Conservation (phyloP, 805 yeast genomes). For the Suhomyces sp. region DNA sequence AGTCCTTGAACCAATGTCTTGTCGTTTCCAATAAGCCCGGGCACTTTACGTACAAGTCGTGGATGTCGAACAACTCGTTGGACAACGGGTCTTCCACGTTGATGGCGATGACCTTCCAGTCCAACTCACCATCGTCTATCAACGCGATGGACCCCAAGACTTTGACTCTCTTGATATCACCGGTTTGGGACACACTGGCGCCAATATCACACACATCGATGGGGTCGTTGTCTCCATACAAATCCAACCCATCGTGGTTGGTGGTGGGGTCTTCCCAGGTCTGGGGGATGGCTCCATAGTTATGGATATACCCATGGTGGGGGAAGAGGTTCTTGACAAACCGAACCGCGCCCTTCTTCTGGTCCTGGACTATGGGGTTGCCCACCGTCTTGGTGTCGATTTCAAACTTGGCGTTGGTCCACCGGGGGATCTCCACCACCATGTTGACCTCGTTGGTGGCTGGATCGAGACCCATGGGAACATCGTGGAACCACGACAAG, state of each 20-base stretch:
- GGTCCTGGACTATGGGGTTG: slow-evolving; percentile 82
- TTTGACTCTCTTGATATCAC: slow-evolving; percentile 83
- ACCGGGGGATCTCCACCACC: slow-evolving; percentile 53
- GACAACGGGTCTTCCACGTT: slow-evolving; percentile 85
- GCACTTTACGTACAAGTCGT: slow-evolving; percentile 83
- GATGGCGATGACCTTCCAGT: slow-evolving; percentile 90
- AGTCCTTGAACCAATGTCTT: slow-evolving; percentile 97
- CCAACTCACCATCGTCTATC: slow-evolving; percentile 88
- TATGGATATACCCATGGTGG: slow-evolving; percentile 79
- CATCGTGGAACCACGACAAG: slow-evolving; percentile 71
- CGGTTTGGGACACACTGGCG: slow-evolving; percentile 60
- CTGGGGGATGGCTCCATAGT: slow-evolving; percentile 87
- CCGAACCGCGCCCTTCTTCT: slow-evolving; percentile 70
- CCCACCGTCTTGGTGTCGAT: slow-evolving; percentile 55
- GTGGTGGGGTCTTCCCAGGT: slow-evolving; percentile 96
- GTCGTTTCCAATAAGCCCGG: slow-evolving; percentile 95
- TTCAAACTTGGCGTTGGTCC: slow-evolving; percentile 85
- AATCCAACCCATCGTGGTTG: slow-evolving; percentile 44
- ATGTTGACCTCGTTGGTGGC: slow-evolving; percentile 41
- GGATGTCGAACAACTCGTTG: slow-evolving; percentile 79
- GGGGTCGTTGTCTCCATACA: slow-evolving; percentile 90
- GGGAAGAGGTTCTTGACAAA: slow-evolving; percentile 81
- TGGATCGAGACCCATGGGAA: slow-evolving; percentile 55
- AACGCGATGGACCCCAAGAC: slow-evolving; percentile 93
- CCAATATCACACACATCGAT: slow-evolving; percentile 93